phyloP scores from a whole-genome alignment of 2,329 filamentous ascomycete species.

The Ascochyta rabiei region DNA sequence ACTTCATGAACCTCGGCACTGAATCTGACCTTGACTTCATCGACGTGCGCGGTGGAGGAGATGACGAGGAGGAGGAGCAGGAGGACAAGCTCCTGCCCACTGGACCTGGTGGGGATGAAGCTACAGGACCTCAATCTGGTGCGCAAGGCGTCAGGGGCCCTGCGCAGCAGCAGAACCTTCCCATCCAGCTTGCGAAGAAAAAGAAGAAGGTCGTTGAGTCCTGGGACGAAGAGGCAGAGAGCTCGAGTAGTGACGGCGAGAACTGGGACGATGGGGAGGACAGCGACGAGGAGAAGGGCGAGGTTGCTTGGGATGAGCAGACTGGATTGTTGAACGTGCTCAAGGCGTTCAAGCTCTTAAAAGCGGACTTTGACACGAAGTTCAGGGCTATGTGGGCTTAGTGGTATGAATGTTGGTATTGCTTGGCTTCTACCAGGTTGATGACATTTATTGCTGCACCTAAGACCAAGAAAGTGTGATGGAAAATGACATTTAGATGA shows the following conservation, averaged over 20 bases:
- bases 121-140: conserved; percentile 21
- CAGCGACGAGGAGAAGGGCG: conserved; percentile 31
- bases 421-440: neutral
- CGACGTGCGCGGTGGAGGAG: conserved; percentile 58
- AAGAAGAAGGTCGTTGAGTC: conserved; percentile 48
- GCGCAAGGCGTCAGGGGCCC: conserved; percentile 34
- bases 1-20: conserved; percentile 59
- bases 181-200: conserved; percentile 45
- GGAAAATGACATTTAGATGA: neutral
- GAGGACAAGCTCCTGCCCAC: conserved; percentile 47
- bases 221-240: conserved; percentile 49
- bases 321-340: conserved; percentile 62
- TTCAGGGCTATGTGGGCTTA: conserved; percentile 67
- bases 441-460: neutral
- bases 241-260: conserved; percentile 47
- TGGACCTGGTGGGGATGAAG: conserved; percentile 29
- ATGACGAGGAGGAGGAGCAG: conserved; percentile 56
- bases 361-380: conserved; percentile 67
- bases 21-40: conserved; percentile 57
- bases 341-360: conserved; percentile 63
- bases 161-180: conserved; percentile 36
- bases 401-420: neutral
- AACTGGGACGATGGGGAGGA: conserved; percentile 37
- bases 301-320: conserved; percentile 53
- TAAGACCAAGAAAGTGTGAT: neutral